Conservation (phyloP, 1,284 basidiomycete genomes). For the Mycena sp. region DNA sequence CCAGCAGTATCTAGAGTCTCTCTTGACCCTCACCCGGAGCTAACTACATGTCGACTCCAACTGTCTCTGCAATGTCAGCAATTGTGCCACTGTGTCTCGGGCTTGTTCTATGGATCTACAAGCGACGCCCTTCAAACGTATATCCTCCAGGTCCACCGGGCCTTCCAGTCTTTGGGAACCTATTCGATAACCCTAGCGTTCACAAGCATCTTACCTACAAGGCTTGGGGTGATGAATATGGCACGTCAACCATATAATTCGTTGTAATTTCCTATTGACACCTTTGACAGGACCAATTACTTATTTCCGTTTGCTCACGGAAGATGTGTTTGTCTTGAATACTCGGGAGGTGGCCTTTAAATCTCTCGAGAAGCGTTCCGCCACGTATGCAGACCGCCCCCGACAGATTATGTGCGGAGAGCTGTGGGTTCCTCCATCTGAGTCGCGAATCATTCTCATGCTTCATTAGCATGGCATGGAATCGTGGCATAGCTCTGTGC, state of each 20-base stretch:
- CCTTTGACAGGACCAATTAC: not conserved
- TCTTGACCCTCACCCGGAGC: no score
- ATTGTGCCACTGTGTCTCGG: not conserved
- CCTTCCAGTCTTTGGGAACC: not conserved
- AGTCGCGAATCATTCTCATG: not conserved
- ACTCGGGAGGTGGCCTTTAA: not conserved
- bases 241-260: not conserved
- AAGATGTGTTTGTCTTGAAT: not conserved
- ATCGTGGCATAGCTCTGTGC: not conserved
- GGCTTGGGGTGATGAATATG: not conserved
- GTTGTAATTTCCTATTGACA: no score
- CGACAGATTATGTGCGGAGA: slow-evolving; percentile 1
- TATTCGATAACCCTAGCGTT: not conserved
- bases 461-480: not conserved
- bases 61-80: not conserved
- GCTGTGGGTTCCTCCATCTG: not conserved
- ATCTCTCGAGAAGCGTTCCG: not conserved
- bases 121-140: no score
- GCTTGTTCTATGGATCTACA: not conserved
- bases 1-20: no score
- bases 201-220: not conserved
- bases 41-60: not conserved
- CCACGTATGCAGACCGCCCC: not conserved
- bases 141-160: not conserved
- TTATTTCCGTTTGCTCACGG: not conserved